Evolutionary conservation across 495 filamentous ascomycete species (phyloP), one percentile per base, ranked within the genome.

Genomic region (Astrocystis sublimbata): DNA sequence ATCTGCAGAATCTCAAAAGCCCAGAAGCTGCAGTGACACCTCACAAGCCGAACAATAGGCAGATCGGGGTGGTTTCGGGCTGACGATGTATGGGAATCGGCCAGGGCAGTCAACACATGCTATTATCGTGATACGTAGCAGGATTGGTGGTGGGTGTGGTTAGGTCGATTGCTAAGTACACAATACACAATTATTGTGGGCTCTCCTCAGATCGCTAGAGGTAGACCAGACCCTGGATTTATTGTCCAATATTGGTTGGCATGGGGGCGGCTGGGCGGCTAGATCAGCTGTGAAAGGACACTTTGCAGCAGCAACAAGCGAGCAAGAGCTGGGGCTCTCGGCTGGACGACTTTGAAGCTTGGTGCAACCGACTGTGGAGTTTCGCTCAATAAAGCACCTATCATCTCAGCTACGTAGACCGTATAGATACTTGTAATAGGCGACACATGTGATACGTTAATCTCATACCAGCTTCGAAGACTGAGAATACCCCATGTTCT

Each of bases 281-380:
- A 10, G 46, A 21, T n/a, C 41, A 38, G 42, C 41, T 31, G 42
- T 19, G 15, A 41, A 51, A 72, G 70, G 70, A 72, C 70, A 72
- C 63, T 72, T 72, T 70, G 70, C 70, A 68, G 59, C 63, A 67
- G 70, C 31, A 12, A 33, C 36, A 42, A 51, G 58, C 35, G 47
- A 17, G 40, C 43, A 5, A 43, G 23, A 58, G 45, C 35, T 67
- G 69, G 69, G 67, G 60, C 64, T 69, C 65, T 54, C 65, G 51
- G 12, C 10, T 19, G 26, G 43, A 46, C 43, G 15, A 13, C 21
- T 19, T 7, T 19, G 6, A 2, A 6, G 10, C 17, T 7, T 19
- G n/a, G 12, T 46, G 26, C 21, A 30, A 6, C 1, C 33, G 42
- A 50, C 38, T 61, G 60, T n/a, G n/a, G n/a, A 30, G 40, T 35